These are phyloP conservation scores for Karstenula rhodostoma DNA, from an alignment of 2,329 filamentous ascomycete species.

Conservation along the genomic window DNA sequence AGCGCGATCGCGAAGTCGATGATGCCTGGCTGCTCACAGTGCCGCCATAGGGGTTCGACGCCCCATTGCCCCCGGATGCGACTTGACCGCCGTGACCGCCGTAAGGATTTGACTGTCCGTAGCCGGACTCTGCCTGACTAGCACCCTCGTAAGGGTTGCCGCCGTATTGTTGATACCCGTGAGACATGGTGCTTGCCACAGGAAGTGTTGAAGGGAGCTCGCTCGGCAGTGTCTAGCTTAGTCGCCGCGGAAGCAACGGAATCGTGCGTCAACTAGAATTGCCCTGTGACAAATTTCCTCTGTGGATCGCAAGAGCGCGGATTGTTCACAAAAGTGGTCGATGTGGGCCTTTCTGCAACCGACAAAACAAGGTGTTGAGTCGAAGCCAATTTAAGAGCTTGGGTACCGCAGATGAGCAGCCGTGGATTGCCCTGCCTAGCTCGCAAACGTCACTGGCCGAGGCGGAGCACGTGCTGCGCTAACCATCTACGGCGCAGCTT, in stretches of 20 bases:
- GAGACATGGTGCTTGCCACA: conserved; percentile 33
- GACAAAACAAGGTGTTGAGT: neutral
- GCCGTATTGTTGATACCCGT: conserved; percentile 63
- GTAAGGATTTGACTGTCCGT: conserved; percentile 48
- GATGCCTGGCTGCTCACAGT: conserved; percentile 29
- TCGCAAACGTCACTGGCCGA: conserved; percentile 6
- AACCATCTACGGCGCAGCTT: neutral
- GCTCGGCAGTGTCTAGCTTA: conserved; percentile 30
- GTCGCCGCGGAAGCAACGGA: conserved; percentile 41
- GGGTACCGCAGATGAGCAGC: neutral
- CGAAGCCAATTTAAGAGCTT: conserved; percentile 6
- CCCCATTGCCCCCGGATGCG: conserved; percentile 33
- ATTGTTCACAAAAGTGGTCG: neutral
- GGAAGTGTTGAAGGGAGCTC: conserved; percentile 18
- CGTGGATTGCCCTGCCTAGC: neutral
- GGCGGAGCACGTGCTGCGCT: conserved; percentile 9
- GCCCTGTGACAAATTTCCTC: conserved; percentile 5
- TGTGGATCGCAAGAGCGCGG: neutral
- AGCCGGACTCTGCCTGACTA: conserved; percentile 53
- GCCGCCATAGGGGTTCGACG: conserved; percentile 41
- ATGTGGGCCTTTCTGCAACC: neutral
- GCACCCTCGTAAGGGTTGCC: conserved; percentile 68
- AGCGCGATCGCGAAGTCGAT: conserved; percentile 21
- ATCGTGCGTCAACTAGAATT: conserved; percentile 27
- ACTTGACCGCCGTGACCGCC: conserved; percentile 38